Evolutionary conservation across 805 yeast genomes (phyloP), one percentile per base, ranked within the genome.

Genomic region (Candida sanyiensis): DNA sequence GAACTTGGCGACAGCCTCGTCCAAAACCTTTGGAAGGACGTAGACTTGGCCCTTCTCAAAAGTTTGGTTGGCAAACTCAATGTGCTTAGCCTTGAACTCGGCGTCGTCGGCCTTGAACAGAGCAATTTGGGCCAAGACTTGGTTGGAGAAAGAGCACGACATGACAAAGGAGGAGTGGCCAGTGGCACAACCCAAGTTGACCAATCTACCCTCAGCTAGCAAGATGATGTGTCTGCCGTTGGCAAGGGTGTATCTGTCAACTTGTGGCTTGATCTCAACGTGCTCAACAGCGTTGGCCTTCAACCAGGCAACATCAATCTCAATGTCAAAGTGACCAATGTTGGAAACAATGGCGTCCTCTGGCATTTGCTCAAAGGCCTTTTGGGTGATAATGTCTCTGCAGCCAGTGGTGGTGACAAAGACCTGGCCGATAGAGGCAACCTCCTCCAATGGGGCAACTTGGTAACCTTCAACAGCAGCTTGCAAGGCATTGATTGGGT

Each of bases 141-240:
- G 98, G 85, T 90, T 90, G 59, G 97, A 86, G 95, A 90, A 90
- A 40, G 97, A 93, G 75, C 97, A 93, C 49, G 97, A 88, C 98
- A 90, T 90, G 63, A 90, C 98, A 65, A 90, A 90, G 29, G 97
- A 87, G 37, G 97, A 84, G 79, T 90, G 98, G 66, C 98, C 98
- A 61, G 97, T 90, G 66, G 97, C 98, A 76, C 97, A 93, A 61
- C 98, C 98, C 66, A 90, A 78, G 88, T 90, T 90, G 66, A 90
- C 97, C 62, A 90, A 83, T 77, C 98, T 88, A 74, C 98, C 98
- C 72, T 89, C 96, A 54, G 98, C 98, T 61, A 90, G 83, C 64
- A 90, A 77, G 73, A 90, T 88, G 64, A 90, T 64, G 76, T 90
- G 97, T 65, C 83, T 85, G 63, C 97, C 97, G 61, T 74, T 74